A percentile compares a stretch with the other conserved stretches of the same genome.
phyloP scores from a whole-genome alignment of 805 yeast species.

The Torulaspora delbrueckii region DNA sequence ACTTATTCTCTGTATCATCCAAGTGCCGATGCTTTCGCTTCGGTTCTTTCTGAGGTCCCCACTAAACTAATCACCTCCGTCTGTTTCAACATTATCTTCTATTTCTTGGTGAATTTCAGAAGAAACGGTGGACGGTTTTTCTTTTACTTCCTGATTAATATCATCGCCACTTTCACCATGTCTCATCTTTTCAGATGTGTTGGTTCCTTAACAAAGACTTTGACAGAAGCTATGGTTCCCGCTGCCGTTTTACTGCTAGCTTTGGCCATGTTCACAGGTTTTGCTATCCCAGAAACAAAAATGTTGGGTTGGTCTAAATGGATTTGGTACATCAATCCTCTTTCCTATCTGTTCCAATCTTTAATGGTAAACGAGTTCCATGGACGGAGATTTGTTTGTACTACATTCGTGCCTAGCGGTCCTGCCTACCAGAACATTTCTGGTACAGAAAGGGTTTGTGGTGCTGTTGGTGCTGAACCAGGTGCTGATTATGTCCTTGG shows the following conservation, averaged over 20 bases:
- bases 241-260: conserved; percentile 47
- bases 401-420: conserved; percentile 46
- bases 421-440: conserved; percentile 38
- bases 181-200: conserved; percentile 51
- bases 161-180: conserved; percentile 46
- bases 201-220: conserved; percentile 45
- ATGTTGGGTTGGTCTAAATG: conserved; percentile 64
- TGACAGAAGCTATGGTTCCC: conserved; percentile 56
- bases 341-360: conserved; percentile 55
- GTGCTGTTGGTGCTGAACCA: conserved; percentile 50
- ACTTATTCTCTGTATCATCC: conserved; percentile 55
- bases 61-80: conserved; percentile 43
- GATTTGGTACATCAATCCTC: conserved; percentile 57
- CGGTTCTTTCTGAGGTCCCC: conserved; percentile 49
- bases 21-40: conserved; percentile 53
- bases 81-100: conserved; percentile 46
- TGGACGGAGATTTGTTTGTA: conserved; percentile 44
- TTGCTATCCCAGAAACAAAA: conserved; percentile 50
- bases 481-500: conserved; percentile 52
- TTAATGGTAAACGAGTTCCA: conserved; percentile 54
- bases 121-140: conserved; percentile 52
- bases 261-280: conserved; percentile 51
- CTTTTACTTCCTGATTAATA: conserved; percentile 44
- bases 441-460: conserved; percentile 45
- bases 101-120: conserved; percentile 51